phyloP scores from a whole-genome alignment of 768 basidiomycete genomes.

The Hericium rajendrae region DNA sequence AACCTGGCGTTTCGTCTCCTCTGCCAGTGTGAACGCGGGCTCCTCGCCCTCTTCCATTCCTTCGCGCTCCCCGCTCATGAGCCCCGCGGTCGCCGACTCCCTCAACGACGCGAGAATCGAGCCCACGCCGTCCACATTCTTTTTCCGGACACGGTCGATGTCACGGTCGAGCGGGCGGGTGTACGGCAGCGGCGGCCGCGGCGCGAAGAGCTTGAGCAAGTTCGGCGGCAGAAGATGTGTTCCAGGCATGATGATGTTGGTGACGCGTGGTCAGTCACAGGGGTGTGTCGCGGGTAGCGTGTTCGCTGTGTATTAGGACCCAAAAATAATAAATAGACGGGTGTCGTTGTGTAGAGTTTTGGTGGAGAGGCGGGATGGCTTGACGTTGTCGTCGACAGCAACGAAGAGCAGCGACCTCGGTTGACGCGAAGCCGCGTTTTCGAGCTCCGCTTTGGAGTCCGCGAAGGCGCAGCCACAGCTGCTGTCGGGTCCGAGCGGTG shows the following conservation, averaged over 20 bases:
- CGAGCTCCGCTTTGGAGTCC: not conserved
- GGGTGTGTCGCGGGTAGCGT: not conserved
- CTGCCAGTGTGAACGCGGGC: conserved; percentile 69
- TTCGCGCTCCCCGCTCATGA: conserved; percentile 52
- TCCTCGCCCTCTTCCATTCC: conserved; percentile 82
- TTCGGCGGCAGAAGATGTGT: conserved; percentile 92
- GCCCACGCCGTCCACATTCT: conserved; percentile 73
- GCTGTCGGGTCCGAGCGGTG: too few species aligned
- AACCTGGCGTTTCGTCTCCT: conserved; percentile 74
- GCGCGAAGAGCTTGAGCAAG: conserved; percentile 92
- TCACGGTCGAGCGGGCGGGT: conserved; percentile 78
- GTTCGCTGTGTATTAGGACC: conserved; percentile 1
- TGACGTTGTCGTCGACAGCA: not conserved
- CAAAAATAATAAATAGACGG: not conserved
- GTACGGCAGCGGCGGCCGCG: conserved; percentile 85
- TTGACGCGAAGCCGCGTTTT: not conserved
- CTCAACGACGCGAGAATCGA: conserved; percentile 59
- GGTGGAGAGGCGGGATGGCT: not conserved
- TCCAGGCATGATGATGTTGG: conserved; percentile 35
- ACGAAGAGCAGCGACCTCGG: not conserved
- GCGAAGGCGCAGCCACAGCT: not conserved
- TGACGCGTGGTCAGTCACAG: not conserved
- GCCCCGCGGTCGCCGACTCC: conserved; percentile 65
- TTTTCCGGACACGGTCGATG: conserved; percentile 59
- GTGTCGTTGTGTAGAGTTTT: not conserved